These are phyloP conservation scores for Eutrema yunnanense DNA, from an alignment of 345 rosid species.

Conservation along the genomic window DNA sequence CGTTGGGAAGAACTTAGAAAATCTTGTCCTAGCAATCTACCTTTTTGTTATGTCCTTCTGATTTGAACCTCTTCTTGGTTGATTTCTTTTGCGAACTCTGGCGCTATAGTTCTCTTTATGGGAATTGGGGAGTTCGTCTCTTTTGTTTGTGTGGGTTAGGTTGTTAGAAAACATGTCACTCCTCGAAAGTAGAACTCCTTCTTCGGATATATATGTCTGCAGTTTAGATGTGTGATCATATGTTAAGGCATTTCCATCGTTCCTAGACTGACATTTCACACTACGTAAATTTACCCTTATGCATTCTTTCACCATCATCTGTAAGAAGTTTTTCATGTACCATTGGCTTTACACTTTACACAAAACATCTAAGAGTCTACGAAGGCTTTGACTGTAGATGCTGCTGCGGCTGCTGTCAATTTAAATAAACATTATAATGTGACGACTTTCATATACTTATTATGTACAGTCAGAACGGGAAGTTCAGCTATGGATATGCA, in stretches of 20 bases:
- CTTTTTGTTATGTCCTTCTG: too few species aligned
- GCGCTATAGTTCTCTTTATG: too few species aligned
- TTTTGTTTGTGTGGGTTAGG: too few species aligned
- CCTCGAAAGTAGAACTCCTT: too few species aligned
- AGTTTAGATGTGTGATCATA: neutral
- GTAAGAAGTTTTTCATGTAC: neutral
- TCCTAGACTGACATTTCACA: neutral
- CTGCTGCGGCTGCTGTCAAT: neutral
- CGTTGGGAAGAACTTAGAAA: too few species aligned
- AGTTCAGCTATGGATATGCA: conserved; percentile 98
- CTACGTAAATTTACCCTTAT: neutral
- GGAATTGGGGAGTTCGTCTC: too few species aligned
- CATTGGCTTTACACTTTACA: neutral
- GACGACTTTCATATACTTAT: neutral
- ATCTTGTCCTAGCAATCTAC: too few species aligned
- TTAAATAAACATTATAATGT: neutral
- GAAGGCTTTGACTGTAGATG: neutral
- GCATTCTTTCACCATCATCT: neutral
- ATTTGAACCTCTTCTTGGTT: too few species aligned
- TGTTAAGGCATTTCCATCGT: neutral
- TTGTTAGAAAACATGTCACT: too few species aligned
- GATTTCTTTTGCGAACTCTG: too few species aligned
- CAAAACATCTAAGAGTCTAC: neutral
- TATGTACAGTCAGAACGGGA: conserved; percentile 73
- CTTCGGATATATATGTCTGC: too few species aligned